A percentile compares a stretch with the other conserved stretches of the same genome.
Conservation (phyloP, 176 grass and related monocot species). For the Hordeum marinum region DNA sequence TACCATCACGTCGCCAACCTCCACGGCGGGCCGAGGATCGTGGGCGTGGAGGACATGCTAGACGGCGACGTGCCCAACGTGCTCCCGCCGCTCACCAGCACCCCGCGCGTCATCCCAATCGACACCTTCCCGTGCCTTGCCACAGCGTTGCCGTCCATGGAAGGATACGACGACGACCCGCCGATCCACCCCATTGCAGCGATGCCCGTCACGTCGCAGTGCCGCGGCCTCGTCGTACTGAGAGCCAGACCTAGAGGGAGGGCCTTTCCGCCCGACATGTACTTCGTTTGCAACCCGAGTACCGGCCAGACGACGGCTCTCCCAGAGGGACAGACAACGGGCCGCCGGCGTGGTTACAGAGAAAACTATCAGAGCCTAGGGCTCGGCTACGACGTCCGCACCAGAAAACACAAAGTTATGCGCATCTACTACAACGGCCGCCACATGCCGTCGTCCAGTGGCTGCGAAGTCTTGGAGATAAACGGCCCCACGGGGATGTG, state of each 20-base stretch:
- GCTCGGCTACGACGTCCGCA: constrained; percentile 21
- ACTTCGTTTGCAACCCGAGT: too few species aligned
- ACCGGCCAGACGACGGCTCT: too few species aligned
- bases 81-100: not conserved
- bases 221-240: not conserved
- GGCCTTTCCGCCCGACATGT: not conserved
- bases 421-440: not conserved
- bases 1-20: not conserved
- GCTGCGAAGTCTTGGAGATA: not conserved
- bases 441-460: not conserved
- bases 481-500: not conserved
- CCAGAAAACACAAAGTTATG: not conserved
- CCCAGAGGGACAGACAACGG: too few species aligned
- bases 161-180: not conserved
- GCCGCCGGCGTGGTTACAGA: not conserved
- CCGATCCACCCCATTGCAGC: not conserved
- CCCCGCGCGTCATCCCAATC: not conserved
- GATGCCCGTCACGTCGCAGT: not conserved
- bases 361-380: not conserved
- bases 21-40: not conserved
- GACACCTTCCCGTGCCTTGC: not conserved
- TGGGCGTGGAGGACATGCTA: not conserved
- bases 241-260: not conserved
- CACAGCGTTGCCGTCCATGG: not conserved
- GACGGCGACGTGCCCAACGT: not conserved